A percentile compares a stretch with the other conserved stretches of the same genome.
Conservation (phyloP, 257 asterid genomes). For the Catharanthus roseus region DNA sequence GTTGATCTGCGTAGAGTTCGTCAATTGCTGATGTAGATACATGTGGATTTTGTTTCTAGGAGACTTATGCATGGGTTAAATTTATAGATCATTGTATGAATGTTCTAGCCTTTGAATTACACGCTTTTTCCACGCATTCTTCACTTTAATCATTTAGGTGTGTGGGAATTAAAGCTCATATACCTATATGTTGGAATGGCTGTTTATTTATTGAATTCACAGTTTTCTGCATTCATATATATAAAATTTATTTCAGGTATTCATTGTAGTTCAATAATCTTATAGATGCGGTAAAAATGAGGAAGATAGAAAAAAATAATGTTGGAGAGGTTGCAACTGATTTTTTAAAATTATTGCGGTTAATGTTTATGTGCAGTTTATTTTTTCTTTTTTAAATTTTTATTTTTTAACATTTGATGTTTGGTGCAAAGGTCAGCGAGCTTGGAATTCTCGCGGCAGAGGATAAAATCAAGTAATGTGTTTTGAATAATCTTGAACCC, state of each 20-base stretch:
- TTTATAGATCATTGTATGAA: background rate
- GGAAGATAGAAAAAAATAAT: background rate
- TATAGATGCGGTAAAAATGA: background rate
- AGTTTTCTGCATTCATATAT: background rate
- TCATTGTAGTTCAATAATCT: background rate
- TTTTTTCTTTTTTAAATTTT: too few relatives aligned
- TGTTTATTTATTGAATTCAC: background rate
- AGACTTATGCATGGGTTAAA: background rate
- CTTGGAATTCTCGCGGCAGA: background rate
- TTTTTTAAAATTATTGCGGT: background rate
- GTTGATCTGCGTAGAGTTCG: slow-evolving; percentile 6
- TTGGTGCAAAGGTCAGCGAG: background rate
- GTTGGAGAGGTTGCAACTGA: background rate
- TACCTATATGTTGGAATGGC: background rate
- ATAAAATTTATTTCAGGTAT: background rate
- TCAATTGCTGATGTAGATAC: background rate
- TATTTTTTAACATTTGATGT: background rate
- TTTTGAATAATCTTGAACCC: background rate
- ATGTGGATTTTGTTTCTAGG: background rate
- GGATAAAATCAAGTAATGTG: background rate
- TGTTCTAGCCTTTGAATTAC: background rate
- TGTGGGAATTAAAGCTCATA: too few relatives aligned
- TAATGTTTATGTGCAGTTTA: background rate
- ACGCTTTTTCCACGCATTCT: background rate
- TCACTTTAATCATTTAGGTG: background rate